Evolutionary conservation across 2,329 filamentous ascomycete species (phyloP), one percentile per base, ranked within the genome.

Genomic region (Bertia moriformis): DNA sequence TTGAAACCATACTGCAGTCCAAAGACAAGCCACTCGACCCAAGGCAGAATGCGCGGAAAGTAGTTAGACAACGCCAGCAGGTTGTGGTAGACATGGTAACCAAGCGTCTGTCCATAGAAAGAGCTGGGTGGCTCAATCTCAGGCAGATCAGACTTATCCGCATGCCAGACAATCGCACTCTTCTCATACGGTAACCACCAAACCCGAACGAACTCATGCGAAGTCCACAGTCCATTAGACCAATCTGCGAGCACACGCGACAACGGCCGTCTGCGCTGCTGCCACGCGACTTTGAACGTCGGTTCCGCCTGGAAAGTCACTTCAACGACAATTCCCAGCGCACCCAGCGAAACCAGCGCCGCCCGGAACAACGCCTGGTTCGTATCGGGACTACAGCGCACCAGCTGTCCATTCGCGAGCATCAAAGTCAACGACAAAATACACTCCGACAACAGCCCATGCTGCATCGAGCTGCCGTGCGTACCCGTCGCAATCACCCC

Each of bases 101-200:
- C 91, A 4, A 95, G 60, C 29, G 67, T 64, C 37, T 81, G 80
- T 43, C 88, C 88, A 51, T 93, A 94, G 63, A 85, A 95, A 50
- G 73, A 83, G 40, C 62, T 65, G 2, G 71, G 70, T 2, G 83
- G 77, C 4, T 72, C 61, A 14, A 62, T 61, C 30, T 69, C 60
- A 1, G 75, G 65, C 41, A 79, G 72, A 5, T 73, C 64, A 1
- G 84, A 86, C 55, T 83, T 82, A 37, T 86, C 71, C n/a, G 87
- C 91, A 30, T 75, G 73, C 91, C 91, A 98, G 36, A 93, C 73
- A 37, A 96, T 83, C 0, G 85, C 86, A 36, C 85, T 74, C 41
- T 85, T 75, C 53, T 83, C 86, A 61, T 96, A 94, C 0, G 91
- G 91, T 54, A 94, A 78, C 91, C 91, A 98, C 89, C 91, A 98